A percentile compares a stretch with the other conserved stretches of the same genome.
Evolutionary conservation across 2,329 filamentous ascomycete species (phyloP).

Genomic region (Triangularia setosa): DNA sequence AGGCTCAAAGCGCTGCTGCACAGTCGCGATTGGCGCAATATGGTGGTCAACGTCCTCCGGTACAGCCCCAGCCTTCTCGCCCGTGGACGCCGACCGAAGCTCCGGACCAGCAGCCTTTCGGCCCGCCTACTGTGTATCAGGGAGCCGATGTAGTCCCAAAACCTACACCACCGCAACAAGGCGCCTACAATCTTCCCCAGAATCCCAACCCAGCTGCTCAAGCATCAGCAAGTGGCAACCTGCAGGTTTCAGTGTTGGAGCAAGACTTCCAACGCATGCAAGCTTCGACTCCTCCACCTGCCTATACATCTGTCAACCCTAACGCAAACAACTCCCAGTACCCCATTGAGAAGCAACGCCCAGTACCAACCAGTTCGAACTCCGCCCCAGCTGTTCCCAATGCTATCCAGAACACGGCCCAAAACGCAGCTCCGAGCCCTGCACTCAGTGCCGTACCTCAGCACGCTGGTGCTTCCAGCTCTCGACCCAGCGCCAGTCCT

Average conservation of each 20-base stretch:
- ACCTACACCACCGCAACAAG: constrained; percentile 46
- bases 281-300: constrained; percentile 83
- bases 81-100: constrained; percentile 96
- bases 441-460: constrained; percentile 4
- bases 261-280: constrained; percentile 83
- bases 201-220: constrained; percentile 36
- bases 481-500: constrained; percentile 8
- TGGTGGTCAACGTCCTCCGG: constrained; percentile 46
- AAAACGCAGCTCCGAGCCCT: constrained; percentile 17
- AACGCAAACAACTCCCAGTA: constrained; percentile 58
- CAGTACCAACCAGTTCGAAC: constrained; percentile 32
- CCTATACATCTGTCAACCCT: constrained; percentile 76
- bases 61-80: constrained; percentile 43
- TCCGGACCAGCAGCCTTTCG: constrained; percentile 80
- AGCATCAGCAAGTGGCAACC: constrained; percentile 28
- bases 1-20: constrained; percentile 67
- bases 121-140: constrained; percentile 87
- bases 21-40: constrained; percentile 80
- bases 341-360: constrained; percentile 72
- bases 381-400: not conserved
- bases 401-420: not conserved
- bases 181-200: constrained; percentile 40
- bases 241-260: constrained; percentile 70
- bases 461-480: constrained; percentile 3
- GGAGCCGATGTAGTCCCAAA: constrained; percentile 67